Base-by-base conservation (phyloP, 2,329 filamentous ascomycete species). In the Akanthomyces lecanii region DNA sequence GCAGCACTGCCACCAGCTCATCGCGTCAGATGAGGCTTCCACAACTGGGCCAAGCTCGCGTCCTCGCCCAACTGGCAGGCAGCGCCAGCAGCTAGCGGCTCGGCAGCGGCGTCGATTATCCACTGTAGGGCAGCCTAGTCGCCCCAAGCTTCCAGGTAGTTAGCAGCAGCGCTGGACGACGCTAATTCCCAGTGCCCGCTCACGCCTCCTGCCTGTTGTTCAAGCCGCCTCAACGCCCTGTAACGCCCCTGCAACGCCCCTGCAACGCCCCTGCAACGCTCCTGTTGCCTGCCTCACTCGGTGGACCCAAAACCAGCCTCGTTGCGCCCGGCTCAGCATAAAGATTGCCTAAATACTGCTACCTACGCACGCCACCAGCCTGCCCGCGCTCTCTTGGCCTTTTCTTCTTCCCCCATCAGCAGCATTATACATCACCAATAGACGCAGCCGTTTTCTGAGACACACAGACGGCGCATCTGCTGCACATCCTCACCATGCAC, bases 401-500 rank as follows among this genome's bases (percentile, higher is more conserved):
- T 40, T n/a, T 52, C 44, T 47, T 8, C n/a, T 18, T 51, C n/a
- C 28, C 8, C 18, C 18, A 36, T 3, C 28, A 8, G 5, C 8
- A 40, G 6, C 21, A 38, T 33, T 44, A 30, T 38, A 23, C n/a
- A 53, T 21, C 30, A 5, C 40, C 47, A 18, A 18, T 47, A 21
- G 54, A 36, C 54, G 42, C n/a, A 11, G 30, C 33, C 40, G 56
- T 50, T 44, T 23, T 45, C 44, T 16, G 7, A 5, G 25, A 10
- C 16, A 30, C 4, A 50, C 33, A 40, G 16, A 40, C 44, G 30
- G 23, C 38, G 12, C 47, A 42, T 52, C 47, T 21, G 53, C 53
- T 44, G 56, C n/a, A 25, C 4, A 25, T 14, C 40, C 16, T 21
- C 40, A 45, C 23, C 51, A 65, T 65, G 64, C 64, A 55, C 40